Percentiles rank a stretch among this genome's conserved stretches.
Evolutionary conservation across 2,329 filamentous ascomycete genomes (phyloP).

Genomic region (Ascochyta koolunga): DNA sequence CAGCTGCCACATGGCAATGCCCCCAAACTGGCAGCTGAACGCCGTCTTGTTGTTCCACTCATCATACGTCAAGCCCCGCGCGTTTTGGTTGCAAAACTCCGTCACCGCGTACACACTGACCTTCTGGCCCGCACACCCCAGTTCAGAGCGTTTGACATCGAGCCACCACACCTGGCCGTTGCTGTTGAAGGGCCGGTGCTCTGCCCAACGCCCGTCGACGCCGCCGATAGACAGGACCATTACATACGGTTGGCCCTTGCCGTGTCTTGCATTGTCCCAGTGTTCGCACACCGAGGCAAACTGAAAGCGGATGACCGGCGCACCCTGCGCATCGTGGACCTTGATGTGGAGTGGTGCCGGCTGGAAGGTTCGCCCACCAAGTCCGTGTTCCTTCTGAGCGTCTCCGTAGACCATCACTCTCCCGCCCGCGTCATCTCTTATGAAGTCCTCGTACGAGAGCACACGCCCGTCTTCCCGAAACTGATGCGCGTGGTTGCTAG

Average conservation of each 20-base stretch:
- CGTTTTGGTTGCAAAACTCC: conserved; percentile 57
- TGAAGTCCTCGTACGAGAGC: conserved; percentile 82
- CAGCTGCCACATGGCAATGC: conserved; percentile 62
- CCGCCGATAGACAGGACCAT: conserved; percentile 69
- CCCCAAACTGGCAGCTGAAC: conserved; percentile 52
- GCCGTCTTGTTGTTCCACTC: conserved; percentile 47
- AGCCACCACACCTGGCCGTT: conserved; percentile 82
- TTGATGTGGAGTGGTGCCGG: conserved; percentile 67
- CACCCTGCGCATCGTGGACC: conserved; percentile 57
- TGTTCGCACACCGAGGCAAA: conserved; percentile 82
- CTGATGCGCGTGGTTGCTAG: conserved; percentile 69
- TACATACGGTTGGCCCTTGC: conserved; percentile 68
- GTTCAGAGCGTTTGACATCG: conserved; percentile 65
- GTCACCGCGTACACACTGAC: conserved; percentile 69
- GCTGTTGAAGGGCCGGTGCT: conserved; percentile 71
- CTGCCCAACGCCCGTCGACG: conserved; percentile 70
- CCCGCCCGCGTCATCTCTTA: conserved; percentile 61
- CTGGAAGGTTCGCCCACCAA: conserved; percentile 64
- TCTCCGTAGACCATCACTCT: conserved; percentile 56
- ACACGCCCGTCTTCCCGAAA: conserved; percentile 74
- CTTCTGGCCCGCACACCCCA: conserved; percentile 61
- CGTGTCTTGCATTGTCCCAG: conserved; percentile 75
- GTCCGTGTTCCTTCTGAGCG: conserved; percentile 56
- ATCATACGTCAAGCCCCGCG: conserved; percentile 56
- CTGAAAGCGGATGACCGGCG: conserved; percentile 71